Base-by-base conservation (phyloP, 257 asterid genomes). In the Nicotiana noctiflora region DNA sequence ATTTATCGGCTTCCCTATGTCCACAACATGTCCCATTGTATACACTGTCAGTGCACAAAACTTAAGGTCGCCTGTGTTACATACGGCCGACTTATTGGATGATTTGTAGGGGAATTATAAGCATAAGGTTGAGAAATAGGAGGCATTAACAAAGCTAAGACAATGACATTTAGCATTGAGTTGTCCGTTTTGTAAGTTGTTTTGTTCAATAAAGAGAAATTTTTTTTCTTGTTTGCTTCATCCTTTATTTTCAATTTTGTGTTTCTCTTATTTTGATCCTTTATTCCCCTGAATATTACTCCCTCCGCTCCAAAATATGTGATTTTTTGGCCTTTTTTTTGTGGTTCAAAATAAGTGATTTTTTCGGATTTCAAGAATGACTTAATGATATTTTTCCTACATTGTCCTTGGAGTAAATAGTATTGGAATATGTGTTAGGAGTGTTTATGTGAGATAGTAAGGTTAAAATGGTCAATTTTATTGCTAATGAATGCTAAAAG, bases 1-100 rank as follows among this genome's bases (percentile, higher is more conserved):
- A 62, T 85, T 87, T 13, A 84, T 79, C 0, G 90, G 90, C 83
- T 92, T 90, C 7, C 91, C 91, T 15, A 92, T 83, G 66, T 92
- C 92, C 12, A 93, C 32, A 66, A 49, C 76, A 62, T 83, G 83
- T 25, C 79, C 81, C 89, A 83, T 88, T 72, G 61, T 27, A 74
- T 87, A 80, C 63, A 17, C 4, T 18, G 18, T 53, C 52, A 15
- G 60, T 19, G 46, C 62, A 78, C 32, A 68, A 0, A 57, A 59
- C 74, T 46, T 19, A 60, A 40, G 40, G 4, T 9, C 7, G 12
- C 56, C 40, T 31, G 2, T 31, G 60, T 63, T 27, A 62, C 31
- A 4, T 46, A 62, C 0, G 46, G 2, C n/a, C 60, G 15, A 14
- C 64, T 81, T 61, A 49, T 34, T 34, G 83, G 72, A 76, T 37